Conservation (phyloP, 306 rosid genomes). For the Vicia faba region DNA sequence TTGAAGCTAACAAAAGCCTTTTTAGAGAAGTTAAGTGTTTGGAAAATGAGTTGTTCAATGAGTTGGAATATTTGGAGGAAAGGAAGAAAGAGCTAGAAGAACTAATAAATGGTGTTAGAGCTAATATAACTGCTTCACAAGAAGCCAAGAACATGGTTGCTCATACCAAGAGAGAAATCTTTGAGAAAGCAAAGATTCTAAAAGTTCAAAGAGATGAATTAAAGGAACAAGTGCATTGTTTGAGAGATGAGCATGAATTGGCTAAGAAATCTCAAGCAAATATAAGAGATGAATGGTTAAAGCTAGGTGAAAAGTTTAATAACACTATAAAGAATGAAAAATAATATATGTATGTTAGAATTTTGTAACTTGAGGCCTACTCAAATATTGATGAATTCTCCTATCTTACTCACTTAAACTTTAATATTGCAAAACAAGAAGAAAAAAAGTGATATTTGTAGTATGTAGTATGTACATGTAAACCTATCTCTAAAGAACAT, state of each 20-base stretch:
- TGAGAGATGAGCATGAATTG: constrained; percentile 24
- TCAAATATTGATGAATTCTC: too few species aligned
- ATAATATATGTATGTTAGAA: too few species aligned
- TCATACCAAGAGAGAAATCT: constrained; percentile 9
- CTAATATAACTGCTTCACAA: constrained; percentile 15
- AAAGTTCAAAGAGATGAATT: constrained; percentile 25
- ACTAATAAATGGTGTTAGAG: constrained; percentile 10
- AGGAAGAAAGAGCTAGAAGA: constrained; percentile 8
- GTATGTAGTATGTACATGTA: too few species aligned
- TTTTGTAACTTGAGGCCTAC: too few species aligned
- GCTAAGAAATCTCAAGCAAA: constrained; percentile 15
- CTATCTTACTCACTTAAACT: too few species aligned
- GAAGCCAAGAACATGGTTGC: neutral
- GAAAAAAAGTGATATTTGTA: too few species aligned
- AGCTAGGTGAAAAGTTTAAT: constrained; percentile 16
- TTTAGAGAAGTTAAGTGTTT: constrained; percentile 7
- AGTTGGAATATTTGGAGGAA: constrained; percentile 16
- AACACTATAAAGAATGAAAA: neutral
- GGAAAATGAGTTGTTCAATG: constrained; percentile 15
- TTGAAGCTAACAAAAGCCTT: constrained; percentile 17
- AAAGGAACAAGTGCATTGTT: constrained; percentile 8
- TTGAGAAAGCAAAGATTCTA: constrained; percentile 21
- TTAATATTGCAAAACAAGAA: too few species aligned
- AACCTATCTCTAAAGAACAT: too few species aligned
- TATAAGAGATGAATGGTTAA: constrained; percentile 25